phyloP scores from a whole-genome alignment of 148 eudicot genomes.

The Polygonum maritimum region DNA sequence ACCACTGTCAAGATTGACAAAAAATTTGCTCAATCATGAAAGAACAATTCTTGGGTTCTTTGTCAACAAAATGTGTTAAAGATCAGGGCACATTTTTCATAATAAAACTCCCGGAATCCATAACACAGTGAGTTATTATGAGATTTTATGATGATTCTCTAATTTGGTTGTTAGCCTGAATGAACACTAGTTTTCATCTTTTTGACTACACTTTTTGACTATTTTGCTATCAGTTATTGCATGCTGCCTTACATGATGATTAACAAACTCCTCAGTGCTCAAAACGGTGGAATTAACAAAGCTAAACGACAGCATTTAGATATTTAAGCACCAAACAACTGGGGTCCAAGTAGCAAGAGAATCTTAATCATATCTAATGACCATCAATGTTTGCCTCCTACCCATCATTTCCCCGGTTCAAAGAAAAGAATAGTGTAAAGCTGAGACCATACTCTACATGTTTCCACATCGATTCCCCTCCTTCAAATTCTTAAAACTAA shows the following conservation, averaged over 20 bases:
- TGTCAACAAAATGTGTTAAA: too few relatives aligned
- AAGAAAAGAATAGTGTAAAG: conserved; percentile 6
- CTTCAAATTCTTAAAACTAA: not conserved
- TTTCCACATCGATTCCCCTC: not conserved
- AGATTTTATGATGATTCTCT: too few relatives aligned
- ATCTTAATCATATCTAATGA: conserved; percentile 1
- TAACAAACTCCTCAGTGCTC: not conserved
- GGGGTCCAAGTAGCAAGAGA: not conserved
- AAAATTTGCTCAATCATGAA: too few relatives aligned
- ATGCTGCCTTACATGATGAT: not conserved
- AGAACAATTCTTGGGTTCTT: too few relatives aligned
- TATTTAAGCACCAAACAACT: not conserved
- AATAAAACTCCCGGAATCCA: too few relatives aligned
- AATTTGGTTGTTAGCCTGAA: too few relatives aligned
- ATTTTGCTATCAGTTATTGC: not conserved
- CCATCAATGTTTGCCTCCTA: conserved; percentile 5
- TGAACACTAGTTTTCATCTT: not conserved
- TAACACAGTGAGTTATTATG: too few relatives aligned
- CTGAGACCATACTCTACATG: not conserved
- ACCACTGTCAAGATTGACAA: too few relatives aligned
- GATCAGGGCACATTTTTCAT: too few relatives aligned
- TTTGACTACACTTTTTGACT: conserved; percentile 9
- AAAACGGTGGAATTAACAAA: conserved; percentile 4
- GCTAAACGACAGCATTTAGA: not conserved
- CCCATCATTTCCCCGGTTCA: not conserved